Evolutionary conservation across 2,329 filamentous ascomycete species (phyloP), one percentile per base, ranked within the genome.

Genomic region (Lasiodiplodia sp.): DNA sequence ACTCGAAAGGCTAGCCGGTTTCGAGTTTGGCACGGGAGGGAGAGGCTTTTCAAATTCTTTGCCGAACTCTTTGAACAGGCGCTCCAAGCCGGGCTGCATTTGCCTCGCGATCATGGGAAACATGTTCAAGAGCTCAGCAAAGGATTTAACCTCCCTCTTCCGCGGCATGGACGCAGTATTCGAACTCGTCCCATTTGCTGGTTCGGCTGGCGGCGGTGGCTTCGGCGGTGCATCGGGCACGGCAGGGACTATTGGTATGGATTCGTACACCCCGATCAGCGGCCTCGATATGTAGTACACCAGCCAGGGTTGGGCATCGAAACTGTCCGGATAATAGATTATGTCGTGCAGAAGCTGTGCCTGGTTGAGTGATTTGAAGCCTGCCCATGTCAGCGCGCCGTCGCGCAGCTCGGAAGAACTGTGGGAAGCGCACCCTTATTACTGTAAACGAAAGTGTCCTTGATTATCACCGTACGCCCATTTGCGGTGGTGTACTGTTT

Each of bases 31-130:
- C 1, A 92, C 91, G 18, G 91, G 91, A 2, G 93, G 93, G 6
- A 97, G 80, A 6, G 93, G 93, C 75, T 92, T 94, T 72, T 96
- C 92, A 72, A 97, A 91, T 67, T 95, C 92, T 55, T 88, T 88
- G 6, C 89, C 91, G 78, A 99, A 98, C 73, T 98, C 94, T 70
- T 91, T 90, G 76, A 98, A 97, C 31, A 98, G 83, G 75, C 90
- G 91, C 75, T 99, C 95, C 40, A 99, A 81, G 0, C 96, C 96
- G 2, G 91, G 88, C 74, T 97, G 94, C 94, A 99, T 97, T 79
- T 99, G 96, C 69, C 93, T 88, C 28, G 94, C 94, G 74, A 99
- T 98, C 88, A 97, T 92, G 1, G 96, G 96, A 72, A 98, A 99
- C 73, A 94, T 90, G 72, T 92, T 92, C 52, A 99, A 85, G 16